Percentiles rank a stretch among this genome's conserved stretches.
These are phyloP conservation scores for Wakefieldia striispora DNA, from an alignment of 768 basidiomycete species.

Conservation along the genomic window DNA sequence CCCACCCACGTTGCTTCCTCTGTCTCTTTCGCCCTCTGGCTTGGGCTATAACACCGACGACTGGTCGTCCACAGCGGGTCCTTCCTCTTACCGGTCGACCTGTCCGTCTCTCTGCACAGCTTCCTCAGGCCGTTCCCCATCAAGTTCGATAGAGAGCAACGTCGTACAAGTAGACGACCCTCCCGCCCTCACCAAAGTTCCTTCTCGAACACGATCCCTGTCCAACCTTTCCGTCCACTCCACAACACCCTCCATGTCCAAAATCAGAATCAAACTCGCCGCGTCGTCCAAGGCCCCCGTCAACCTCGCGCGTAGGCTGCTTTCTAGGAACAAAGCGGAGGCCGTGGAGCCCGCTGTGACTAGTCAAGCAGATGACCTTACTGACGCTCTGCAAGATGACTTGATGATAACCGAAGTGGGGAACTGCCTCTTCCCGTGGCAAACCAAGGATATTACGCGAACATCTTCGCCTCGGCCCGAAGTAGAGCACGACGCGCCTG, in stretches of 20 bases:
- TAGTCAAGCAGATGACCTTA: slow-evolving; percentile 1
- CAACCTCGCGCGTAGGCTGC: slow-evolving; percentile 55
- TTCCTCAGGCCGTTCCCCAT: slow-evolving; percentile 14
- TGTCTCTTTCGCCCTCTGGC: slow-evolving; percentile 56
- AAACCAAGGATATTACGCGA: slow-evolving; percentile 29
- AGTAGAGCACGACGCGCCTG: slow-evolving; percentile 12
- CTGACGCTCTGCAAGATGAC: slow-evolving; percentile 12
- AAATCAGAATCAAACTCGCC: slow-evolving; percentile 47
- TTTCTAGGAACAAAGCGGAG: slow-evolving; percentile 42
- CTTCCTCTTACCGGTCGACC: slow-evolving; percentile 39
- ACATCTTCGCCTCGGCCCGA: slow-evolving; percentile 10
- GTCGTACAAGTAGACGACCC: slow-evolving; percentile 9
- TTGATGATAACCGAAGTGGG: slow-evolving; percentile 28
- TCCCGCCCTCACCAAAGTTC: slow-evolving; percentile 27
- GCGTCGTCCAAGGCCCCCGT: slow-evolving; percentile 41
- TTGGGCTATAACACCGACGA: slow-evolving; percentile 43
- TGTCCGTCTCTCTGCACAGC: slow-evolving; percentile 38
- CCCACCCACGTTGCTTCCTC: slow-evolving; percentile 64
- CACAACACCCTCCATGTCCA: slow-evolving; percentile 46
- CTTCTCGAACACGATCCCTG: slow-evolving; percentile 53
- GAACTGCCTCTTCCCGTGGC: slow-evolving; percentile 45
- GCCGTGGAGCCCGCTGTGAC: slow-evolving; percentile 10
- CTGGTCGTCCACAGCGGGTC: slow-evolving; percentile 34
- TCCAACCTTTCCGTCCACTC: slow-evolving; percentile 51
- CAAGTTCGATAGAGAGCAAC: slow-evolving; percentile 13